Evolutionary conservation across 2,329 filamentous ascomycete species (phyloP).

Genomic region (Cercospora zeina): DNA sequence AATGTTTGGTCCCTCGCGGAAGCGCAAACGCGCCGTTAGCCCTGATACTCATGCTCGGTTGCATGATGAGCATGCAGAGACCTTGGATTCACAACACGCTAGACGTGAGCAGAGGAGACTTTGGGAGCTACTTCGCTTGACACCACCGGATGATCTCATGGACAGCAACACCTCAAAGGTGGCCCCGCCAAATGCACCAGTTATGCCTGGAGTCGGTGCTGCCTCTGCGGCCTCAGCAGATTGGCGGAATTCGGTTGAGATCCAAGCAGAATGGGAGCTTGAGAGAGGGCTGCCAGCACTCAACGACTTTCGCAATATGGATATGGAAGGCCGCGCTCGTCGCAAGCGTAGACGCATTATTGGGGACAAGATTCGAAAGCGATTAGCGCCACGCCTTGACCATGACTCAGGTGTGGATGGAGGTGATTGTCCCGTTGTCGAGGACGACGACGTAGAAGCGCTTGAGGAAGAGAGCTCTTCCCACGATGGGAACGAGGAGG

Average conservation of each 20-base stretch:
- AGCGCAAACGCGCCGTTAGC: neutral
- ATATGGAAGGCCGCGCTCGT: neutral
- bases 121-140: neutral
- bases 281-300: neutral
- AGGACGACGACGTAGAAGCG: neutral
- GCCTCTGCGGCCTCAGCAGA: neutral
- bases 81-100: neutral
- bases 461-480: neutral
- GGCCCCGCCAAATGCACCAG: neutral
- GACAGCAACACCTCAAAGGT: neutral
- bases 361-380: neutral
- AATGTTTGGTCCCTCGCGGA: neutral
- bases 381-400: neutral
- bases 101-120: neutral
- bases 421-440: neutral
- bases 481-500: neutral
- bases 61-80: neutral
- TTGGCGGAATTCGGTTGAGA: neutral
- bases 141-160: neutral
- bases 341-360: constrained; percentile 4
- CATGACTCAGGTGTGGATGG: neutral
- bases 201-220: too few relatives aligned
- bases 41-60: neutral
- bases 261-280: neutral
- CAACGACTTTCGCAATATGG: neutral